These are phyloP conservation scores for Gossypium sturtianum DNA, from an alignment of 345 rosid species.

Conservation along the genomic window DNA sequence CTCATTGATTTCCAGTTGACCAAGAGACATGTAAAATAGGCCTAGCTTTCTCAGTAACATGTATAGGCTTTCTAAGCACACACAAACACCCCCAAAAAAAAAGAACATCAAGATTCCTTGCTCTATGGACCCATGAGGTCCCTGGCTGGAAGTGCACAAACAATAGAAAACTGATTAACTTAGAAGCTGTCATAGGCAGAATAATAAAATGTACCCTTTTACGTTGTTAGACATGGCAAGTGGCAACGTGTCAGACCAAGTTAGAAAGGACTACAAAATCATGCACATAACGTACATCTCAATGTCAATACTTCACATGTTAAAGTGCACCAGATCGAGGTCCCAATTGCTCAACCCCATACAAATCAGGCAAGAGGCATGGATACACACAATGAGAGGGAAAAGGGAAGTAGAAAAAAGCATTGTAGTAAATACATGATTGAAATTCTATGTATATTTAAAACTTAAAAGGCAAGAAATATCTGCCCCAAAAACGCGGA, in stretches of 20 bases:
- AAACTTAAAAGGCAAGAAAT: background rate
- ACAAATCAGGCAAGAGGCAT: background rate
- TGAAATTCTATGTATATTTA: background rate
- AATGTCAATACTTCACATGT: background rate
- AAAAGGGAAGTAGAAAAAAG: background rate
- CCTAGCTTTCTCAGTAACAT: background rate
- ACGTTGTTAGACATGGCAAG: background rate
- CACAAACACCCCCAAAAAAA: background rate
- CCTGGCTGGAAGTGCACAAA: background rate
- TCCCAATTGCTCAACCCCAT: background rate
- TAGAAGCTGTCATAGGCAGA: background rate
- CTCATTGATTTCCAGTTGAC: background rate
- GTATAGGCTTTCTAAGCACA: background rate
- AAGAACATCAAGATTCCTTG: background rate
- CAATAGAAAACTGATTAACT: background rate
- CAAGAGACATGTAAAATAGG: background rate
- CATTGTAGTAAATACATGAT: background rate
- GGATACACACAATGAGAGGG: background rate
- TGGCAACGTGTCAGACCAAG: background rate
- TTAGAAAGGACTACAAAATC: background rate
- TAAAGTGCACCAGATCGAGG: background rate
- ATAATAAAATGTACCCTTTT: background rate
- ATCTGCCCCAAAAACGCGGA: background rate
- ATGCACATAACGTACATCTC: background rate
- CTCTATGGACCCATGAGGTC: background rate